Evolutionary conservation across 257 asterid genomes (phyloP).

Genomic region (Nemophila menziesii): DNA sequence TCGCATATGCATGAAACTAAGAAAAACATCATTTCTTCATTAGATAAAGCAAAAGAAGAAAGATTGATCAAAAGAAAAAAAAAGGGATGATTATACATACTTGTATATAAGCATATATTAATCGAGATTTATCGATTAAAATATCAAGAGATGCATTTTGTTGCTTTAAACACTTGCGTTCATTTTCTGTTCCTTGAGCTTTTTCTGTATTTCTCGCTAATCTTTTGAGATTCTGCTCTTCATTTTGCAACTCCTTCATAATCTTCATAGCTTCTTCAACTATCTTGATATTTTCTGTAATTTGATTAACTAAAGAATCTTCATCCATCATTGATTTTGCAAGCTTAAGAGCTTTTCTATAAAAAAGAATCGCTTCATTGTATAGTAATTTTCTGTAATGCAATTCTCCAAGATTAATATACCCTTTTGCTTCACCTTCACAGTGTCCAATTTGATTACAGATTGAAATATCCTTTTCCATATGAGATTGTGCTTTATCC

Average conservation of each 20-base stretch:
- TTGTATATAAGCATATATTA: slow-evolving; percentile 54
- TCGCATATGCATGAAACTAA: slow-evolving; percentile 62
- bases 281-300: slow-evolving; percentile 45
- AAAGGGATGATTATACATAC: slow-evolving; percentile 21
- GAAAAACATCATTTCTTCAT: slow-evolving; percentile 13
- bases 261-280: slow-evolving; percentile 54
- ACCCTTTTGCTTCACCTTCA: slow-evolving; percentile 98
- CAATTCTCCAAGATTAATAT: slow-evolving; percentile 76
- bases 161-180: slow-evolving; percentile 56
- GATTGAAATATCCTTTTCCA: slow-evolving; percentile 55
- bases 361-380: slow-evolving; percentile 57
- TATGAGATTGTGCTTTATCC: slow-evolving; percentile 59
- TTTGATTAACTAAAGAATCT: slow-evolving; percentile 47
- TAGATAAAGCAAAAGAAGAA: slow-evolving; percentile 12
- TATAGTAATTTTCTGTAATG: slow-evolving; percentile 57
- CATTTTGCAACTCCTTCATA: slow-evolving; percentile 50
- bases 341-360: slow-evolving; percentile 61
- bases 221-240: slow-evolving; percentile 70
- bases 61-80: slow-evolving; percentile 5
- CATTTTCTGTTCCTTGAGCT: slow-evolving; percentile 56
- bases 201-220: slow-evolving; percentile 45
- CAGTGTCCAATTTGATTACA: slow-evolving; percentile 60
- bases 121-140: slow-evolving; percentile 71
- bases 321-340: slow-evolving; percentile 91
- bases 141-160: slow-evolving; percentile 54